Percentiles rank a stretch among this genome's conserved stretches.
Conservation (phyloP, 768 basidiomycete genomes). For the Neoboletus brunneissimus region DNA sequence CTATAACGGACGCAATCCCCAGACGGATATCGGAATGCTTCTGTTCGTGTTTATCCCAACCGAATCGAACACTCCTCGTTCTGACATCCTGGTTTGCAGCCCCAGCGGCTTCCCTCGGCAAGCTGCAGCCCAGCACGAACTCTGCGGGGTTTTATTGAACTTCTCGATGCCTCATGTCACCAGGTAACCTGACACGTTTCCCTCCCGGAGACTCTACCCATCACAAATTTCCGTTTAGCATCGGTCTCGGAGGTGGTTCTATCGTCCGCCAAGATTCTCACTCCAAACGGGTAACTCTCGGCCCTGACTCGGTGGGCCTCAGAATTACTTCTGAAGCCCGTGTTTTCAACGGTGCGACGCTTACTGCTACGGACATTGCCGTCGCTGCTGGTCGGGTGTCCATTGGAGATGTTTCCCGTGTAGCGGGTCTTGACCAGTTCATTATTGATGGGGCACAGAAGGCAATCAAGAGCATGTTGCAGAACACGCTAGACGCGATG, state of each 20-base stretch:
- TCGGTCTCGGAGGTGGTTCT: conserved; percentile 67
- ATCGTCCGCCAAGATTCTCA: conserved; percentile 37
- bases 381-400: conserved; percentile 40
- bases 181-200: conserved; percentile 23
- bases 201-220: background rate
- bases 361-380: conserved; percentile 62
- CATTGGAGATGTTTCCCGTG: conserved; percentile 28
- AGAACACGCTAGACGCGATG: conserved; percentile 57
- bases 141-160: conserved; percentile 59
- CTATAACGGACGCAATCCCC: conserved; percentile 12
- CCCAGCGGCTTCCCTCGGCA: conserved; percentile 61
- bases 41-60: conserved; percentile 29
- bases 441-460: conserved; percentile 36
- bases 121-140: conserved; percentile 59
- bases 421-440: conserved; percentile 23
- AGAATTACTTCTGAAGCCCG: conserved; percentile 45
- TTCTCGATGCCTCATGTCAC: conserved; percentile 59
- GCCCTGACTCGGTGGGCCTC: conserved; percentile 67
- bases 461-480: conserved; percentile 41
- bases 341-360: conserved; percentile 53
- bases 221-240: conserved; percentile 30
- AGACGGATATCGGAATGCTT: conserved; percentile 61
- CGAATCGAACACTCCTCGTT: background rate
- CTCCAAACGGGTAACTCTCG: conserved; percentile 46
- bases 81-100: conserved; percentile 19